Evolutionary conservation across 768 basidiomycete genomes (phyloP), one percentile per base, ranked within the genome.

Genomic region (Auriculariales sp.): DNA sequence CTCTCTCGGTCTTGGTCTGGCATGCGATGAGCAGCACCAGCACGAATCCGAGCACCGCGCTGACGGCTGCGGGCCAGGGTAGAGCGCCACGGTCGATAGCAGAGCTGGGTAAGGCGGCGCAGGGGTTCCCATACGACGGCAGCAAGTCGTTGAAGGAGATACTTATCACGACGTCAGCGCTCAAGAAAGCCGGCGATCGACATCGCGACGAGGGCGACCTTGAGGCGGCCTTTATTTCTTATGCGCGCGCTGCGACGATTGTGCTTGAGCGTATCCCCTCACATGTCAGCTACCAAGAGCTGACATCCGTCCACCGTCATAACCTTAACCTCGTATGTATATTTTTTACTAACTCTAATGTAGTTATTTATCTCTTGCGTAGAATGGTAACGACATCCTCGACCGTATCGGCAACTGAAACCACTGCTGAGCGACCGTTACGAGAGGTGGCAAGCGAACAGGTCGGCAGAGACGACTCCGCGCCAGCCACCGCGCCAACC

Each of bases 311-410:
- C 10, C 86, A 89, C 57, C 71, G 79, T 48, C 66, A 75, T 47
- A 84, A 85, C 62, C 71, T 89, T 15, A 73, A 70, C 28, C 62
- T 77, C 68, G 87, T 89, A 62, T 64, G 84, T 25, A 27, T 49
- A 48, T 42, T 22, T 49, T 39, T 52, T 31, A n/a, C 28, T 53
- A 46, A 28, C 24, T 45, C 29, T 46, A 34, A 35, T 49, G 42
- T 30, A 50, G n/a, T 49, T 28, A 28, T 33, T 47, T 52, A 54
- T 51, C 52, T 56, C 28, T 49, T 49, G 58, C 52, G 24, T 62
- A 85, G 82, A 82, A 85, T 49, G 84, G 84, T 15, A 77, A 84
- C 58, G 74, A 83, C 50, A 83, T 88, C 47, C 72, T 89, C 39
- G 72, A 76, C 52, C 71, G 70, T 54, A 74, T 90, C 28, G 68